Conservation (phyloP, 805 yeast genomes). For the Monosporozyma unispora region DNA sequence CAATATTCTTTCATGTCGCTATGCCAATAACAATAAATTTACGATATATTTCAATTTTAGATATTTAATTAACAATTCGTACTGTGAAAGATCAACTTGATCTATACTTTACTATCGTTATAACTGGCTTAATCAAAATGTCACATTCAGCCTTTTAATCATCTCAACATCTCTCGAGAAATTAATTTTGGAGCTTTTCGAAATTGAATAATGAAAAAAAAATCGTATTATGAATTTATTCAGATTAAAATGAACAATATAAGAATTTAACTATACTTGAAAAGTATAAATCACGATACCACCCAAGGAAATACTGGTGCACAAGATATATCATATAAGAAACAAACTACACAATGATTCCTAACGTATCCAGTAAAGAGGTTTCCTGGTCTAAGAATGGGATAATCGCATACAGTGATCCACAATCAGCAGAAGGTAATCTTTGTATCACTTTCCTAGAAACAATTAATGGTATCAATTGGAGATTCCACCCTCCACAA, state of each 20-base stretch:
- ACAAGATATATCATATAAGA: too few species aligned
- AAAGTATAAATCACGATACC: neutral
- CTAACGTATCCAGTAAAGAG: neutral
- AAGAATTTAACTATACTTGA: neutral
- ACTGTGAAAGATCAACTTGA: too few species aligned
- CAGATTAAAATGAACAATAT: neutral
- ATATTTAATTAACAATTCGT: too few species aligned
- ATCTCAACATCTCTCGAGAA: neutral
- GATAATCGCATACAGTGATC: conserved; percentile 60
- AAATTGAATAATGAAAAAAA: neutral
- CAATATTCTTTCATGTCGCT: neutral
- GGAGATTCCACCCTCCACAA: conserved; percentile 57
- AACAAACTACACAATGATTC: too few species aligned
- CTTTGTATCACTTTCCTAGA: conserved; percentile 60
- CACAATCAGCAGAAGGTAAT: conserved; percentile 30
- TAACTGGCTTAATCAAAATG: neutral
- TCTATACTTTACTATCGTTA: too few species aligned
- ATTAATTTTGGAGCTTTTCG: neutral
- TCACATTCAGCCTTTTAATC: neutral
- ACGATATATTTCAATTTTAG: too few species aligned
- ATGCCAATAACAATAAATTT: too few species aligned
- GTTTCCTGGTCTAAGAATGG: conserved; percentile 82
- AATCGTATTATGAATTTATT: neutral
- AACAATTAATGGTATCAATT: conserved; percentile 61
- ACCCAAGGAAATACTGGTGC: neutral